Evolutionary conservation across 1,284 basidiomycete species (phyloP).

Genomic region (Inonotus hispidus): DNA sequence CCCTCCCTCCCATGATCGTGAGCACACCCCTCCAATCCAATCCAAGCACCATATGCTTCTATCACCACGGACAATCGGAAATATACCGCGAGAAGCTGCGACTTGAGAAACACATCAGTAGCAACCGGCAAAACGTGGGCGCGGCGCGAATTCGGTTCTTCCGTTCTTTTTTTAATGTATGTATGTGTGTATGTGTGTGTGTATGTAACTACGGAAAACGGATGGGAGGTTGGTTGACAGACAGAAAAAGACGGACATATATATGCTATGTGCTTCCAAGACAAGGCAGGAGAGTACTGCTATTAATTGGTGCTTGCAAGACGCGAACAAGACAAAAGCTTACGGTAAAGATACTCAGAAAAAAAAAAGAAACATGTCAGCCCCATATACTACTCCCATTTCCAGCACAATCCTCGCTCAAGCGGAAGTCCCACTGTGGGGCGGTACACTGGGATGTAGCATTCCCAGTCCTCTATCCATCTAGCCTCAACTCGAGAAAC

Average conservation of each 20-base stretch:
- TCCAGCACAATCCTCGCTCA: conserved; percentile 62
- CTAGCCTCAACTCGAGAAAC: no score
- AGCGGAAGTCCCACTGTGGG: conserved; percentile 69
- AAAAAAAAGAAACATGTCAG: conserved; percentile 38
- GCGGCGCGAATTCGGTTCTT: neutral
- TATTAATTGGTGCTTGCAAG: no score
- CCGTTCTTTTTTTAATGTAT: no score
- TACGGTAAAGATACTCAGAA: no score
- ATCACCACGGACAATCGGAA: neutral
- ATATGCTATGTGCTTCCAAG: neutral
- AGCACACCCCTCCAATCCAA: neutral
- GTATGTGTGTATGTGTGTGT: no score
- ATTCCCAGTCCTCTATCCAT: conserved; percentile 17
- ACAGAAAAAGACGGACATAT: no score
- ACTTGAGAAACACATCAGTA: neutral
- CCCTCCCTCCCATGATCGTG: conserved; percentile 4
- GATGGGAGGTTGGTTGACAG: conserved; percentile 18
- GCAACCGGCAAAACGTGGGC: neutral
- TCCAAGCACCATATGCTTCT: neutral
- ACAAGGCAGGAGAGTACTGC: neutral
- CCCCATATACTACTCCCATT: conserved; percentile 69
- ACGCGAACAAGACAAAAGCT: no score
- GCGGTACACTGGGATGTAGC: conserved; percentile 35
- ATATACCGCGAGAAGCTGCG: neutral
- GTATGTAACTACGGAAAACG: no score